These are phyloP conservation scores for Astrothelium subdiscretum DNA, from an alignment of 495 filamentous ascomycete genomes.

Conservation along the genomic window DNA sequence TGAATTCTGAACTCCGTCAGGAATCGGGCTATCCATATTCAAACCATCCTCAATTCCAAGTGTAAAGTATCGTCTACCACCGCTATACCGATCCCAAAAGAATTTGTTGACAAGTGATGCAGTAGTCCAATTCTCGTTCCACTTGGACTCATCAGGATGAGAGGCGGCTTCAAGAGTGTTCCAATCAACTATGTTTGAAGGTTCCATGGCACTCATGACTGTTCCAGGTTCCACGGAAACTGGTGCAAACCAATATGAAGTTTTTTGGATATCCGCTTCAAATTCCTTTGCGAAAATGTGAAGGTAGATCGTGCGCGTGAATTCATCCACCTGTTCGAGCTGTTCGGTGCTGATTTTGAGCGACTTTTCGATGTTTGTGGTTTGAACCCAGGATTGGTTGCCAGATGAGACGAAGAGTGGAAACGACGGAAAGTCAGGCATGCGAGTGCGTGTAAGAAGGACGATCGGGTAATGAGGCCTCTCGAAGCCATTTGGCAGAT, in stretches of 20 bases:
- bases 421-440: constrained; percentile 59
- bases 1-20: constrained; percentile 35
- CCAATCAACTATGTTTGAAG: constrained; percentile 52
- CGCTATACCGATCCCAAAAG: constrained; percentile 64
- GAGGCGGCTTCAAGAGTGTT: constrained; percentile 41
- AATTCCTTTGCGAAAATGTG: constrained; percentile 87
- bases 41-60: constrained; percentile 32
- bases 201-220: constrained; percentile 2
- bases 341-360: constrained; percentile 32
- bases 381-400: constrained; percentile 46
- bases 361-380: constrained; percentile 24
- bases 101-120: constrained; percentile 52
- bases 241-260: constrained; percentile 82
- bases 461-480: constrained; percentile 51
- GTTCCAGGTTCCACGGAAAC: constrained; percentile 7
- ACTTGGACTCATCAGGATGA: constrained; percentile 41
- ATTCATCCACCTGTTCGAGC: constrained; percentile 45
- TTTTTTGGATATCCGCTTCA: constrained; percentile 45
- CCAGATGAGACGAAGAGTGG: constrained; percentile 56
- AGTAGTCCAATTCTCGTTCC: constrained; percentile 41
- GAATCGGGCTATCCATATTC: constrained; percentile 45
- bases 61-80: constrained; percentile 50
- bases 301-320: constrained; percentile 66
- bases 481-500: constrained; percentile 47
- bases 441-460: constrained; percentile 55